Evolutionary conservation across 2,329 filamentous ascomycete genomes (phyloP), one percentile per base, ranked within the genome.

Genomic region (Cladosporium austrohemisphaericum): DNA sequence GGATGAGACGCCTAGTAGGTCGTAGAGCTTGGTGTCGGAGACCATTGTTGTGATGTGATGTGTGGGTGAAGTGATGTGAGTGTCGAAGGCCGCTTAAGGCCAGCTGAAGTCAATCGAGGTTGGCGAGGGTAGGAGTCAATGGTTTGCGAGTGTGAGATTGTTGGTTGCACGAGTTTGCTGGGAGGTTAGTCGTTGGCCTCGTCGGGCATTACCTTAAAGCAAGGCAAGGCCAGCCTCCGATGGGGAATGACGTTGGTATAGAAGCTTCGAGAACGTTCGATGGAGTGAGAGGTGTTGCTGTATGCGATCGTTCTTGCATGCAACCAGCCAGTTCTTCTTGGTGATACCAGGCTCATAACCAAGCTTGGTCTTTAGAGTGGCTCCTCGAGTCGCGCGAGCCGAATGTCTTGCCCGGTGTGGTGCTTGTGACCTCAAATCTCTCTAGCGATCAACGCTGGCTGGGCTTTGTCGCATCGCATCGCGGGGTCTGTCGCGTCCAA

Each of bases 21-120:
- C 89, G 77, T 98, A 98, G 56, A 97, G 84, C 72, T 94, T 95
- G 46, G 87, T 93, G 76, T 97, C 92, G 63, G 88, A 86, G 60
- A 94, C 89, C 92, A 97, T 96, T 59, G 60, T 41, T 35, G 35
- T 40, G 20, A 10, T 32, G 29, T 18, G 16, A 14, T 44, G 18
- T 19, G n/a, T 14, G 19, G 14, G 23, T 31, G 19, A 29, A n/a
- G 26, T 32, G 8, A 22, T 9, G 11, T 41, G 37, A 19, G 45
- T 45, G n/a, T 45, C 20, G 29, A 22, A 14, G 26, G 20, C 16
- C n/a, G 22, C 18, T 20, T 10, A 11, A 26, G 41, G 31, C 41
- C 41, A 18, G 26, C 14, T 45, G 20, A 20, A 31, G 22, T 37
- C 11, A 29, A 37, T 11, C 25, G 10, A 19, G 31, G 6, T 9